phyloP scores from a whole-genome alignment of 1,284 basidiomycete genomes.

The Apiotrichum sp. region DNA sequence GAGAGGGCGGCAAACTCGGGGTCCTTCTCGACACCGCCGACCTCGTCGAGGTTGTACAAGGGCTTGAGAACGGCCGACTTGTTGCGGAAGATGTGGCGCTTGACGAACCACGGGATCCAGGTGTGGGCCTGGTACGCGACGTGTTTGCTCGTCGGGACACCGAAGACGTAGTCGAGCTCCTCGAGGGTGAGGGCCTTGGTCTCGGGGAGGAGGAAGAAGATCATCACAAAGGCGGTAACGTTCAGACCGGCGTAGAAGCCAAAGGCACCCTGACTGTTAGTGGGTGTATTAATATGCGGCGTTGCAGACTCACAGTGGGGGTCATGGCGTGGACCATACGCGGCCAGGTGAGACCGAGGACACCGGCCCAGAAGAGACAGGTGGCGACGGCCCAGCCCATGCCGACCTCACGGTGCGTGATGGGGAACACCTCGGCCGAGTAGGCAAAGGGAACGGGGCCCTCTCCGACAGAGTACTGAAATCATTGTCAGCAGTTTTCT shows the following conservation, averaged over 20 bases:
- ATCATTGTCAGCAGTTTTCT: too few relatives aligned
- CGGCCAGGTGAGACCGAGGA: conserved; percentile 68
- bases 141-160: conserved; percentile 28
- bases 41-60: conserved; percentile 24
- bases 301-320: conserved; percentile 52
- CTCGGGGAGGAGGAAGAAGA: conserved; percentile 31
- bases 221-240: conserved; percentile 27
- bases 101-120: conserved; percentile 18
- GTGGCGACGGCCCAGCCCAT: conserved; percentile 50
- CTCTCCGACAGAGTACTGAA: conserved; percentile 53
- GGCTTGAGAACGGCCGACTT: conserved; percentile 3
- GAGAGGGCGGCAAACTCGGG: conserved; percentile 18
- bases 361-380: conserved; percentile 23
- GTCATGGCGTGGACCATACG: conserved; percentile 42
- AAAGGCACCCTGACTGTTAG: conserved; percentile 43
- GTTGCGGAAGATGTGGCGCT: conserved; percentile 7
- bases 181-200: conserved; percentile 30
- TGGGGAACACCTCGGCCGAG: conserved; percentile 50
- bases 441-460: conserved; percentile 63
- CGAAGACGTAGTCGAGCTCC: conserved; percentile 34
- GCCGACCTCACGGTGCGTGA: conserved; percentile 50
- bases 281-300: too few relatives aligned
- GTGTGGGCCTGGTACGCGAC: background rate
- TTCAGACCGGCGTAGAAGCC: conserved; percentile 48
- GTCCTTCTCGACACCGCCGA: conserved; percentile 25